phyloP scores from a whole-genome alignment of 2,329 filamentous ascomycete species.

The Phialemonium atrogriseum region DNA sequence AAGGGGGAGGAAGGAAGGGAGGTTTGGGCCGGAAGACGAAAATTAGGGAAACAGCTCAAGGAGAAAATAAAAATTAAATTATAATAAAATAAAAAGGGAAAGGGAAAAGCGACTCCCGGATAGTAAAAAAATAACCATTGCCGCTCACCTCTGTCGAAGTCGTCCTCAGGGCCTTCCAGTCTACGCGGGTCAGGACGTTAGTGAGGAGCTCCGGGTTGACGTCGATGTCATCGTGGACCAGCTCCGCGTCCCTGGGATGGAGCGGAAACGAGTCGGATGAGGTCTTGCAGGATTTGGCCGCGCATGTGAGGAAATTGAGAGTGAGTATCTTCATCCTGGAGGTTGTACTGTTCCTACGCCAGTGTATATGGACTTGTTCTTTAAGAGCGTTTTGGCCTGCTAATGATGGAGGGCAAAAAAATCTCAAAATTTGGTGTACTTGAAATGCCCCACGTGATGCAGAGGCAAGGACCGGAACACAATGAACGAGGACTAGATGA shows the following conservation, averaged over 20 bases:
- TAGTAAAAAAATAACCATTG: constrained; percentile 18
- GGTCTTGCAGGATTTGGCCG: constrained; percentile 88
- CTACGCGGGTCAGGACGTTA: constrained; percentile 79
- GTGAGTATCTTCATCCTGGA: constrained; percentile 82
- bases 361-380: constrained; percentile 4
- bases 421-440: background rate
- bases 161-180: constrained; percentile 73
- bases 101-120: no score
- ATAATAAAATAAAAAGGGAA: no score
- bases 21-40: no score
- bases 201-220: constrained; percentile 71
- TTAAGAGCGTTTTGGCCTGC: constrained; percentile 5
- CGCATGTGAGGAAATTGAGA: constrained; percentile 94
- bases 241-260: constrained; percentile 85
- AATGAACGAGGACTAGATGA: background rate
- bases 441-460: constrained; percentile 19
- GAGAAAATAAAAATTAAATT: no score
- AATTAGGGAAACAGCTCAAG: no score
- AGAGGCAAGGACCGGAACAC: background rate
- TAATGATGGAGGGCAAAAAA: no score
- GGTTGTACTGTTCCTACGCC: constrained; percentile 2
- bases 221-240: constrained; percentile 76
- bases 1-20: no score
- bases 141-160: constrained; percentile 64
- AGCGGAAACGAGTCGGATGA: constrained; percentile 75